Conservation (phyloP, 2,329 filamentous ascomycete genomes). For the Graphilbum sp. region DNA sequence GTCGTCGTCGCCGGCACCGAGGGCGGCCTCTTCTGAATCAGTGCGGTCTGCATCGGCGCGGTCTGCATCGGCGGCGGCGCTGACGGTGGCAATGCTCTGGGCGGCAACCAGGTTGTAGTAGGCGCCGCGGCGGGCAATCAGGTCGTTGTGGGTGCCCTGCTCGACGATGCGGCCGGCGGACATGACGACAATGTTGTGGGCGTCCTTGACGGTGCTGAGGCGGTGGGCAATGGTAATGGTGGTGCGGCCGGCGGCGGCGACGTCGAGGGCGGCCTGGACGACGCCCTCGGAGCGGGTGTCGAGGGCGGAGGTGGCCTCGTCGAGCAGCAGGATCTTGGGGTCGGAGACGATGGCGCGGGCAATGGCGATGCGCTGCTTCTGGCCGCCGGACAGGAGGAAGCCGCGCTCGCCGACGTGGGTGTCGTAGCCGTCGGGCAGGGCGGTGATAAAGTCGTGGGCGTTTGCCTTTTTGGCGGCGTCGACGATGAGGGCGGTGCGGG, state of each 20-base stretch:
- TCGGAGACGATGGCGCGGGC: slow-evolving; percentile 80
- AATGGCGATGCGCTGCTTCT: slow-evolving; percentile 94
- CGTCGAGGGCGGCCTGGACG: slow-evolving; percentile 83
- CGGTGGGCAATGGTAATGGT: slow-evolving; percentile 95
- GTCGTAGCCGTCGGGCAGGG: slow-evolving; percentile 75
- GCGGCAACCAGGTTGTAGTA: slow-evolving; percentile 80
- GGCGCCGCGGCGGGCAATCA: slow-evolving; percentile 53
- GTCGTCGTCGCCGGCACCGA: slow-evolving; percentile 27
- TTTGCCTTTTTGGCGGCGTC: slow-evolving; percentile 82
- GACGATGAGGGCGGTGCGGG: slow-evolving; percentile 53
- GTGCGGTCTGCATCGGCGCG: no score
- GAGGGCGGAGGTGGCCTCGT: slow-evolving; percentile 86
- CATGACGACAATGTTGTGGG: slow-evolving; percentile 95
- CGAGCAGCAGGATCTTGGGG: slow-evolving; percentile 79
- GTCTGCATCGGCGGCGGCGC: slow-evolving; percentile 29
- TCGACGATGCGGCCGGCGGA: slow-evolving; percentile 71
- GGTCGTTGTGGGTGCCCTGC: slow-evolving; percentile 71
- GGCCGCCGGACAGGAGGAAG: slow-evolving; percentile 81
- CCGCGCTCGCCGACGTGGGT: slow-evolving; percentile 93
- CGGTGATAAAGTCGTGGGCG: slow-evolving; percentile 77
- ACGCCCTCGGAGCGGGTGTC: slow-evolving; percentile 92
- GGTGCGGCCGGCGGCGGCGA: slow-evolving; percentile 69
- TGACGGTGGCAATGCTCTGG: slow-evolving; percentile 57
- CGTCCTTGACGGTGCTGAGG: slow-evolving; percentile 82
- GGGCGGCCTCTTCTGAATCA: background rate